phyloP scores from a whole-genome alignment of 1,139 yeast genomes.

The Geotrichum carabidarum region DNA sequence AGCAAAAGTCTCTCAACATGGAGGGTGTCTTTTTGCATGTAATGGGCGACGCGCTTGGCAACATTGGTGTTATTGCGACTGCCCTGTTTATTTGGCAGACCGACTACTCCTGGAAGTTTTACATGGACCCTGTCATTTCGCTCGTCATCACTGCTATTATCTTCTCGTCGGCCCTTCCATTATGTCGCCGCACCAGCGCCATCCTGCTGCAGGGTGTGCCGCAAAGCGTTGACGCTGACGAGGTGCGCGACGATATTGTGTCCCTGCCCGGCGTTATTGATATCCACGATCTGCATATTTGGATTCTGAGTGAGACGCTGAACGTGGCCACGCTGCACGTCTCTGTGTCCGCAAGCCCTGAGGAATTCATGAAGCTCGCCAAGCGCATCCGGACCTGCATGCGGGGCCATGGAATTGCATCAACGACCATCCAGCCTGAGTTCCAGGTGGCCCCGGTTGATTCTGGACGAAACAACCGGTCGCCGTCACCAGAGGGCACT shows the following conservation, averaged over 20 bases:
- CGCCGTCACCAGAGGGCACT: slow-evolving; percentile 11
- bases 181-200: slow-evolving; percentile 80
- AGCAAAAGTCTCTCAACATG: slow-evolving; percentile 76
- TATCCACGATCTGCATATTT: slow-evolving; percentile 91
- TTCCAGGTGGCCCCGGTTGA: slow-evolving; percentile 34
- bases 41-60: slow-evolving; percentile 92
- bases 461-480: background rate
- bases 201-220: slow-evolving; percentile 93
- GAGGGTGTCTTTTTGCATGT: slow-evolving; percentile 95
- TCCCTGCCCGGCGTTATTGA: slow-evolving; percentile 68
- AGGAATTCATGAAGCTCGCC: slow-evolving; percentile 65
- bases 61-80: slow-evolving; percentile 84
- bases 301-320: slow-evolving; percentile 89
- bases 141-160: slow-evolving; percentile 80
- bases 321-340: slow-evolving; percentile 87
- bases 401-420: slow-evolving; percentile 81
- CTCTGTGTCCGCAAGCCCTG: slow-evolving; percentile 60
- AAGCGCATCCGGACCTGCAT: slow-evolving; percentile 70
- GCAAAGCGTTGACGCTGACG: slow-evolving; percentile 66
- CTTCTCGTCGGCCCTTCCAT: slow-evolving; percentile 84
- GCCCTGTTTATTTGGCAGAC: slow-evolving; percentile 94
- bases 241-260: slow-evolving; percentile 62
- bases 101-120: slow-evolving; percentile 78
- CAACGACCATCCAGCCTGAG: slow-evolving; percentile 95
- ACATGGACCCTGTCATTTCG: slow-evolving; percentile 82